Evolutionary conservation across 306 rosid genomes (phyloP), one percentile per base, ranked within the genome.

Genomic region (Malus sieversii): DNA sequence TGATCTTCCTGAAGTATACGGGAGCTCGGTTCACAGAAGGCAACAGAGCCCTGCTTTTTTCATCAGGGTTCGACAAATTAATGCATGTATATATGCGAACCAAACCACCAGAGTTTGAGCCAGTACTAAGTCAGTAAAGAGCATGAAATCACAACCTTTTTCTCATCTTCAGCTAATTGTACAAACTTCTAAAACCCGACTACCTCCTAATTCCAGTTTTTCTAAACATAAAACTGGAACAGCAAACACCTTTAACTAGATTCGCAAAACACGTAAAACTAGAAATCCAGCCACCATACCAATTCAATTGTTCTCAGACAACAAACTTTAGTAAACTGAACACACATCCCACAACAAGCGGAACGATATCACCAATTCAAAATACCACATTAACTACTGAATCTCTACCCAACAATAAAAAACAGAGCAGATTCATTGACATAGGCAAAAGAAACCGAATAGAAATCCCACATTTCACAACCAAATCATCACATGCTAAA

Each of bases 1-100:
- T 63, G 27, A 66, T 83, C 20, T 85, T 67, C 85, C 85, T 85
- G 88, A 85, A 60, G 78, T 53, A 77, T 66, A 84, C 73, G 59
- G 85, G 84, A 82, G 78, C 66, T 58, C 80, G 29, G 79, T 59
- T 84, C 86, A 85, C 76, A 83, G 4, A 40, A 75, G 82, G 81
- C 70, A 83, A 76, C 86, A 66, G 87, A 62, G 44, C 73, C 86
- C 71, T 61, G 82, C 77, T 63, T 82, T 59, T 79, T 55, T 32
- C 75, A 33, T 70, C 86, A 83, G 80, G 83, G 44, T 51, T 35
- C 10, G 2, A 35, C n/a, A 20, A 35, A 33, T 19, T 20, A 66
- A 66, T 16, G 14, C 42, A 64, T 1, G 7, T 6, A 12, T 8
- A 3, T 5, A 13, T 4, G 7, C 3, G 2, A 3, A 29, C 18